Evolutionary conservation across 2,329 filamentous ascomycete genomes (phyloP), one percentile per base, ranked within the genome.

Genomic region (Aspergillus calidoustus): DNA sequence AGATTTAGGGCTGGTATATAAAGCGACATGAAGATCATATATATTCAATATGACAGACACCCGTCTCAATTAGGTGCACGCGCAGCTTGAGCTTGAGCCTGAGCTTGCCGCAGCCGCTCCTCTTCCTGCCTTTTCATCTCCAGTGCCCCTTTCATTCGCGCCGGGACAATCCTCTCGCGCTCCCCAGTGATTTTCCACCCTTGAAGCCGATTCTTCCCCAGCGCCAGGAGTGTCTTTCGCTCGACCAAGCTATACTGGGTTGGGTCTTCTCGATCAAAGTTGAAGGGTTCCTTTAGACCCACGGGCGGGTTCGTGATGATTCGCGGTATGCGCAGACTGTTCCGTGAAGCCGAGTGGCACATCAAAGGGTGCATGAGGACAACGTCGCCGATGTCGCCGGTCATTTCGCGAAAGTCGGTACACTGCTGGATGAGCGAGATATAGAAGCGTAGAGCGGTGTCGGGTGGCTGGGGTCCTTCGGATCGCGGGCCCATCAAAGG

Each of bases 401-500:
- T 85, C 59, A 81, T 81, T 66, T 86, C 83, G 38, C 81, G 76
- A 63, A 86, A 85, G 3, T 78, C 74, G 9, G 73, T 68, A 52
- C 80, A 77, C 67, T 72, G 52, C 64, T 72, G 49, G 72, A 75
- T 76, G 2, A 83, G 11, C 58, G 61, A 23, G 61, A 52, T 22
- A 31, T 54, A 60, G 38, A 60, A 60, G 4, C 47, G 31, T 1
- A 25, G 46, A 1, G 15, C 43, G 25, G 34, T 19, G 9, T 19
- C n/a, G 2, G 31, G 17, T 2, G 44, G 52, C 4, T 43, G 3
- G 22, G 48, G 52, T 2, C 6, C 30, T 63, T 60, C 79, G 9
- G 80, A 80, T 1, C 87, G 79, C 0, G 86, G 84, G 23, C 80
- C 80, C 87, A 91, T 90, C 34, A 34, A 15, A 23, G 88, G 87